A percentile compares a stretch with the other conserved stretches of the same genome.
Evolutionary conservation across 1,284 basidiomycete species (phyloP).

Genomic region (Ceraceosorus guamensis): DNA sequence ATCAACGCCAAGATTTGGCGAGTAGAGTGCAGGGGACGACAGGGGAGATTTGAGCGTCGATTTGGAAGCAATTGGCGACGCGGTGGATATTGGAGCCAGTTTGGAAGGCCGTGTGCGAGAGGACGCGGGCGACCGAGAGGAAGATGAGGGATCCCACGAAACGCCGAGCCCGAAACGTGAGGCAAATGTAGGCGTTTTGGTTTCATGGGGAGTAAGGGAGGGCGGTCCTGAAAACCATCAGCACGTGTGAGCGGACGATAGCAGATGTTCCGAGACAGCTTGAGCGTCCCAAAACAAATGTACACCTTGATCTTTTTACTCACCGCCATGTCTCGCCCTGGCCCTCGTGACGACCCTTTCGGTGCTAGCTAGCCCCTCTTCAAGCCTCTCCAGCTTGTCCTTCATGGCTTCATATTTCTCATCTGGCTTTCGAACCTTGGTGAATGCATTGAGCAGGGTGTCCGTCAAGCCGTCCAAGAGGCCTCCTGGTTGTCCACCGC

Average conservation of each 20-base stretch:
- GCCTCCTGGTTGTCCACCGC: constrained; percentile 10
- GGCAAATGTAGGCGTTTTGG: background rate
- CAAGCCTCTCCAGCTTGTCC: constrained; percentile 84
- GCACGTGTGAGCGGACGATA: background rate
- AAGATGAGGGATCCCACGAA: no score
- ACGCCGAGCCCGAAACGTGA: no score
- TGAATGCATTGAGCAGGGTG: constrained; percentile 87
- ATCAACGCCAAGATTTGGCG: constrained; percentile 13
- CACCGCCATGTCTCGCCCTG: constrained; percentile 58
- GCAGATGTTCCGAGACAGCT: background rate
- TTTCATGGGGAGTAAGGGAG: background rate
- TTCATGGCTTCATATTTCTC: constrained; percentile 87
- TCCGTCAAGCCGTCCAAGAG: constrained; percentile 78
- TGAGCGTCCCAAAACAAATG: no score
- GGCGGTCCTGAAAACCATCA: background rate
- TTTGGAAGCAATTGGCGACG: background rate
- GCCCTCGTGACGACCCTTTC: constrained; percentile 53
- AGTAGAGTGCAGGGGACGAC: constrained; percentile 7
- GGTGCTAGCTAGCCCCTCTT: constrained; percentile 73
- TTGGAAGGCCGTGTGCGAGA: background rate
- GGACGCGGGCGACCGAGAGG: background rate
- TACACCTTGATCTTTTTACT: no score
- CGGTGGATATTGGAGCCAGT: background rate
- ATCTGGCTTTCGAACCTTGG: constrained; percentile 90
- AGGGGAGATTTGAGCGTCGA: constrained; percentile 7